These are phyloP conservation scores for Camelina neglecta DNA, from an alignment of 345 rosid species.

Conservation along the genomic window DNA sequence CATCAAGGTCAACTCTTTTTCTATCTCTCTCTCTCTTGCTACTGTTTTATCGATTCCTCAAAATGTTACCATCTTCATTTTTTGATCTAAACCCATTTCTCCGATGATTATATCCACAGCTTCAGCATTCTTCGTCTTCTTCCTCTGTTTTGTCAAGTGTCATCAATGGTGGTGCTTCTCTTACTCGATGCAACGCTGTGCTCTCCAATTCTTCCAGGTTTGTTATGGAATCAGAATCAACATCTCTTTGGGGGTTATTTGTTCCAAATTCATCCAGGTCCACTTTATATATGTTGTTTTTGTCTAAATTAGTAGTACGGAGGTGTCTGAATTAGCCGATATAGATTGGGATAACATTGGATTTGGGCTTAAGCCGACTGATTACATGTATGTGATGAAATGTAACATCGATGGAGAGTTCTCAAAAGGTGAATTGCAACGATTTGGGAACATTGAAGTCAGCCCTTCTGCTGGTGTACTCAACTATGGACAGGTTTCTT, in stretches of 20 bases:
- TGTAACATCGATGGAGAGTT: constrained; percentile 61
- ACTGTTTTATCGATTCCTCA: background rate
- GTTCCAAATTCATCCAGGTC: background rate
- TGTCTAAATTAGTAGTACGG: constrained; percentile 48
- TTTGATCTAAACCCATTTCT: background rate
- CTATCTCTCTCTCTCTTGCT: too few relatives aligned
- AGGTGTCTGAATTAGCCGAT: constrained; percentile 57
- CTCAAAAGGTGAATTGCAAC: constrained; percentile 69
- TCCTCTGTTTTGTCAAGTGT: constrained; percentile 20
- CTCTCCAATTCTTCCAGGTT: constrained; percentile 41
- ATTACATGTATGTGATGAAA: constrained; percentile 87
- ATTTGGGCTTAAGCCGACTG: constrained; percentile 70
- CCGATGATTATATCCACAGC: constrained; percentile 43
- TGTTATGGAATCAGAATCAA: background rate
- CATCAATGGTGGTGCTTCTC: constrained; percentile 43
- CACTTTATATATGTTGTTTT: background rate
- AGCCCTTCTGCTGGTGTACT: constrained; percentile 88
- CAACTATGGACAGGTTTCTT: constrained; percentile 89
- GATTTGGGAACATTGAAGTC: constrained; percentile 87
- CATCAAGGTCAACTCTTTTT: constrained; percentile 51
- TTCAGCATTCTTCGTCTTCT: constrained; percentile 44
- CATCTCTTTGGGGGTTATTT: background rate
- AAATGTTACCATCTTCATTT: too few relatives aligned
- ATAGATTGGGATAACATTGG: constrained; percentile 93
- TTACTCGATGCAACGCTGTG: constrained; percentile 45